A percentile compares a stretch with the other conserved stretches of the same genome.
phyloP scores from a whole-genome alignment of 202 grass and related monocot species.

The Digitaria exilis region DNA sequence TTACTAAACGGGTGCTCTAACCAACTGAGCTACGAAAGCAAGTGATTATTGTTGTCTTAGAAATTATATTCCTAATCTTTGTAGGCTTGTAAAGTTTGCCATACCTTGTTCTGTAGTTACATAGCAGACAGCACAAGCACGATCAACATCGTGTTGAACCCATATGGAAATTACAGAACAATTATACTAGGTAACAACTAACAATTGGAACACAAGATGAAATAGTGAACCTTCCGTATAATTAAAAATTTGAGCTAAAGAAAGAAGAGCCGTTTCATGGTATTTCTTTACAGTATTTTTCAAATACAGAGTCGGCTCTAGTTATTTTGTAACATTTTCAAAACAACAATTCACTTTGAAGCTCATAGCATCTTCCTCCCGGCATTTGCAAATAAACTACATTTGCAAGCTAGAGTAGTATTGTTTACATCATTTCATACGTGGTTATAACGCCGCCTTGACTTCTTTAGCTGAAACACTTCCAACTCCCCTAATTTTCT shows the following conservation, averaged over 20 bases:
- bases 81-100: too few relatives aligned
- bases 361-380: not conserved
- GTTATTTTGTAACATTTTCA: not conserved
- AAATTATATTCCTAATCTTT: too few relatives aligned
- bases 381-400: conserved; percentile 17
- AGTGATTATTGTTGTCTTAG: fast-evolving
- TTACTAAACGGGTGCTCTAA: conserved; percentile 92
- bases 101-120: not conserved
- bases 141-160: not conserved
- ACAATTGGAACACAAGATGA: not conserved
- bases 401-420: not conserved
- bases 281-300: conserved; percentile 2
- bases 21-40: conserved; percentile 87
- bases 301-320: not conserved
- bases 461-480: not conserved
- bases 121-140: not conserved
- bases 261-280: not conserved
- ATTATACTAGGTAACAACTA: not conserved
- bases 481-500: not conserved
- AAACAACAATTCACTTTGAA: not conserved
- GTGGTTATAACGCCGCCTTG: not conserved
- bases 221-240: not conserved
- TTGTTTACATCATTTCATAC: not conserved
- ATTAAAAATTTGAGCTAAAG: not conserved
- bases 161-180: not conserved